These are phyloP conservation scores for Usnea hakonensis DNA, from an alignment of 495 filamentous ascomycete genomes.

Conservation along the genomic window DNA sequence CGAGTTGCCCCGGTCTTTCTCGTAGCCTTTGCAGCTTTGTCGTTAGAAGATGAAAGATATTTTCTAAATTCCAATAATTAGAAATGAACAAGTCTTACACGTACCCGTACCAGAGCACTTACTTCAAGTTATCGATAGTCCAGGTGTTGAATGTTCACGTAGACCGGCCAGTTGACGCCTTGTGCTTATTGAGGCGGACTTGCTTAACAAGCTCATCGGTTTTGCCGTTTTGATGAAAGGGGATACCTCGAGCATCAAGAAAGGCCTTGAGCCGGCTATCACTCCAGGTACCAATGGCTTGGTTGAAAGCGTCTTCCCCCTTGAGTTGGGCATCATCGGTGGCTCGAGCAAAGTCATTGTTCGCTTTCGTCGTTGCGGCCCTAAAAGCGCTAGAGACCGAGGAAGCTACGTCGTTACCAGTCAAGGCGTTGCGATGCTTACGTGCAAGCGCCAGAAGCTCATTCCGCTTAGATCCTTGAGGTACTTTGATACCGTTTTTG, in stretches of 20 bases:
- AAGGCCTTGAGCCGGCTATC: conserved; percentile 68
- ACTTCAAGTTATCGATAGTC: conserved; percentile 68
- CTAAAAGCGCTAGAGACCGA: conserved; percentile 61
- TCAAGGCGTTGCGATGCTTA: conserved; percentile 71
- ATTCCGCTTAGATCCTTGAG: conserved; percentile 83
- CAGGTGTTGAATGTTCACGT: conserved; percentile 84
- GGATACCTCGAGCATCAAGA: conserved; percentile 46
- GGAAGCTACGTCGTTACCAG: conserved; percentile 55
- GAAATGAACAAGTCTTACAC: conserved; percentile 16
- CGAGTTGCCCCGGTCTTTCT: conserved; percentile 58
- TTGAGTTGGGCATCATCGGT: conserved; percentile 61
- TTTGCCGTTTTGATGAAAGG: conserved; percentile 68
- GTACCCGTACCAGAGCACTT: conserved; percentile 20
- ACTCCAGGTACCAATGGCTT: conserved; percentile 59
- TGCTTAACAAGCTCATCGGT: conserved; percentile 71
- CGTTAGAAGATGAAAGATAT: conserved; percentile 60
- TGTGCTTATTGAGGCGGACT: conserved; percentile 65
- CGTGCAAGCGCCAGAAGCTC: conserved; percentile 86
- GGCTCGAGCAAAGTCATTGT: conserved; percentile 67
- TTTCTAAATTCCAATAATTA: conserved; percentile 42
- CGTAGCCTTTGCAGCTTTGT: conserved; percentile 52
- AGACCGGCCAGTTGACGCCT: conserved; percentile 60
- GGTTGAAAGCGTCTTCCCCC: conserved; percentile 59
- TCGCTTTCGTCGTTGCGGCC: conserved; percentile 75
- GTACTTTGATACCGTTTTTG: conserved; percentile 69